Conservation (phyloP, 257 asterid species). For the Solanum bulbocastanum region DNA sequence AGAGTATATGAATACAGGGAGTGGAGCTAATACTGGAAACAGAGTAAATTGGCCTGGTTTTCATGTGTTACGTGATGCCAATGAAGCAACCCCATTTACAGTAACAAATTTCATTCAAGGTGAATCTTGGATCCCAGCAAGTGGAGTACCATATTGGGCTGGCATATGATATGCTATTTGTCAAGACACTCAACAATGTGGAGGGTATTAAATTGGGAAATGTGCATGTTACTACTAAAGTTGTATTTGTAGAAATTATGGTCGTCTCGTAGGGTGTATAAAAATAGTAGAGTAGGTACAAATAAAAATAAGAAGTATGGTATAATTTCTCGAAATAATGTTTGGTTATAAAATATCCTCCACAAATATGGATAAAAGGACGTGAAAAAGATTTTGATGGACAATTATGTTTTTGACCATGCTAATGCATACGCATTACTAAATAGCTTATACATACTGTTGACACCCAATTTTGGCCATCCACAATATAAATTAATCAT, state of each 20-base stretch:
- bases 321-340: too few relatives aligned
- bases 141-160: constrained; percentile 55
- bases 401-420: background rate
- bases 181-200: background rate
- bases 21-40: constrained; percentile 34
- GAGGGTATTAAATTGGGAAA: background rate
- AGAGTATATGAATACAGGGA: constrained; percentile 50
- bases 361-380: too few relatives aligned
- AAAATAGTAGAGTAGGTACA: too few relatives aligned
- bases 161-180: constrained; percentile 5
- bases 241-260: background rate
- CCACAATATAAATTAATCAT: too few relatives aligned
- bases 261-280: background rate
- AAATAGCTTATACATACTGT: too few relatives aligned
- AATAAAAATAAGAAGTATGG: too few relatives aligned
- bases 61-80: constrained; percentile 25
- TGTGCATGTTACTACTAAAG: background rate
- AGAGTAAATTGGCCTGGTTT: constrained; percentile 67
- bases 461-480: too few relatives aligned
- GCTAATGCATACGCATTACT: too few relatives aligned
- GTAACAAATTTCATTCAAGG: constrained; percentile 50
- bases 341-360: too few relatives aligned
- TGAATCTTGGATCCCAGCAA: constrained; percentile 47
- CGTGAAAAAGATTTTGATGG: background rate
- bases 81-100: constrained; percentile 27